Evolutionary conservation across 2,329 filamentous ascomycete genomes (phyloP).

Genomic region (Aspergillus fischeri): DNA sequence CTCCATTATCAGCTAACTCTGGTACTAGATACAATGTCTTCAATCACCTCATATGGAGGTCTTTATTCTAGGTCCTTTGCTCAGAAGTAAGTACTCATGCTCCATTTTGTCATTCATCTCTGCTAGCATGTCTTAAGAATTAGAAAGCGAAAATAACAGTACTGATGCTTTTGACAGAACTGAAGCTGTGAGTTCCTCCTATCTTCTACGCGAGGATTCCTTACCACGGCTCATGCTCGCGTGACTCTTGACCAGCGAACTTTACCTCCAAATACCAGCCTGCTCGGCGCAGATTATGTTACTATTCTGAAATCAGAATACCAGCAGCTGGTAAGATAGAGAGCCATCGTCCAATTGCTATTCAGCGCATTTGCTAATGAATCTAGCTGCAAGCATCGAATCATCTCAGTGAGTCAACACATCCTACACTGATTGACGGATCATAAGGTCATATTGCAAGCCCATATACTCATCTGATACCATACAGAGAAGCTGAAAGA

Average conservation of each 20-base stretch:
- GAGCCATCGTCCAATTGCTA: slow-evolving; percentile 1
- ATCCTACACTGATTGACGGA: neutral
- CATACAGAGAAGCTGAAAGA: slow-evolving; percentile 44
- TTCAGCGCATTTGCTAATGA: neutral
- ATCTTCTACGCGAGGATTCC: neutral
- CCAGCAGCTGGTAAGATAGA: slow-evolving; percentile 50
- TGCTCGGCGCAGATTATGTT: slow-evolving; percentile 41
- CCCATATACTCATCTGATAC: slow-evolving; percentile 1
- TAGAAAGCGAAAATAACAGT: neutral
- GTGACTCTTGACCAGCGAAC: slow-evolving; percentile 33
- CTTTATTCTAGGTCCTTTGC: neutral
- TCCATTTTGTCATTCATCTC: neutral
- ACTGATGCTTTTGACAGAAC: slow-evolving; percentile 3
- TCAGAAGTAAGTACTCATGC: neutral
- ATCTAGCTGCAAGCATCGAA: slow-evolving; percentile 15
- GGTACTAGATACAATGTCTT: neutral
- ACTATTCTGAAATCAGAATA: slow-evolving; percentile 60
- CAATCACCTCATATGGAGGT: neutral
- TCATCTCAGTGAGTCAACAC: slow-evolving; percentile 11
- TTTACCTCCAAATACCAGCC: slow-evolving; percentile 33
- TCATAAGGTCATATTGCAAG: neutral
- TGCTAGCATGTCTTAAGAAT: too few species aligned
- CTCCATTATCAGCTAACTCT: neutral
- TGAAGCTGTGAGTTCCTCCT: slow-evolving; percentile 9
- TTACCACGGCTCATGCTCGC: neutral